These are phyloP conservation scores for Kitagawia praeruptora DNA, from an alignment of 129 eudicot species.

Conservation along the genomic window DNA sequence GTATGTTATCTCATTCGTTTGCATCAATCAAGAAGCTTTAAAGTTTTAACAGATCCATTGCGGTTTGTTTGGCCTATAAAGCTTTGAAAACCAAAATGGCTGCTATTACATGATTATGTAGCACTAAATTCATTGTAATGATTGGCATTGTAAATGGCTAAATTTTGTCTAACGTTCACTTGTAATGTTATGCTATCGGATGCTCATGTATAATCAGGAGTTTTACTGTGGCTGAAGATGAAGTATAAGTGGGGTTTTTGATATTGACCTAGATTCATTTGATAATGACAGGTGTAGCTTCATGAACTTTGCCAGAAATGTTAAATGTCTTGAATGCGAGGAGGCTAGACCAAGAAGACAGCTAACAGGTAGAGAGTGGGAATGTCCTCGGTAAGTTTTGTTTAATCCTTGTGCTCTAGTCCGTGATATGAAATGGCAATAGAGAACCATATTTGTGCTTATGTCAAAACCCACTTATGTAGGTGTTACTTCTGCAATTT, in stretches of 20 bases:
- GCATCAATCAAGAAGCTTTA: not conserved
- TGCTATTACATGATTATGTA: not conserved
- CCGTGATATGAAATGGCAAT: not conserved
- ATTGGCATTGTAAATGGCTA: not conserved
- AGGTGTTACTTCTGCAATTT: conserved; percentile 74
- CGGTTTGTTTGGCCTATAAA: not conserved
- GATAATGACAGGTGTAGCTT: conserved; percentile 57
- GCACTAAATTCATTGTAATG: not conserved
- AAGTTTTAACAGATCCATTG: not conserved
- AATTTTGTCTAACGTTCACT: not conserved
- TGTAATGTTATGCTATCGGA: not conserved
- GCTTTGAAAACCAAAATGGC: not conserved
- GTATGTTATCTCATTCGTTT: conserved; percentile 34
- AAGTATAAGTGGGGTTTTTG: not conserved
- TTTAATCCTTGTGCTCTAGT: conserved; percentile 12
- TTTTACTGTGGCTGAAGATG: not conserved
- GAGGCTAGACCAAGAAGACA: conserved; percentile 57
- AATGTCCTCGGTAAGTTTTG: conserved; percentile 75
- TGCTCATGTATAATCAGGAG: not conserved
- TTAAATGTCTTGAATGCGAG: conserved; percentile 67
- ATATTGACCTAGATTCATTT: not conserved
- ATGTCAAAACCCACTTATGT: conserved; percentile 6
- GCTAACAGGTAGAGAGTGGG: conserved; percentile 80
- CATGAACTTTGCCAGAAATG: conserved; percentile 69
- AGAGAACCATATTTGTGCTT: conserved; percentile 10